Evolutionary conservation across 345 rosid genomes (phyloP).

Genomic region (Crucihimalaya himalaica): DNA sequence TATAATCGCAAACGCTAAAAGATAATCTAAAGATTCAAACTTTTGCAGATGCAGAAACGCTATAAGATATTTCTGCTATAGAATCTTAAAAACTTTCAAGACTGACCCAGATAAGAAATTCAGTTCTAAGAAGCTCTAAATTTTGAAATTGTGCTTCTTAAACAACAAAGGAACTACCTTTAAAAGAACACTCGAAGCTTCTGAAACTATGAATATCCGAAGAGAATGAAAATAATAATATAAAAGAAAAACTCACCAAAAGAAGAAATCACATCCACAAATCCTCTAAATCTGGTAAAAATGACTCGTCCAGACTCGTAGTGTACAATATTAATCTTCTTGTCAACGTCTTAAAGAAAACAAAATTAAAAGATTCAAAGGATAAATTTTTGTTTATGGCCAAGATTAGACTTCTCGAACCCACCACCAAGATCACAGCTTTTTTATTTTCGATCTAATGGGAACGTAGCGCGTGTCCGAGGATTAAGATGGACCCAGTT

Average conservation of each 20-base stretch:
- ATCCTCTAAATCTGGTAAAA: constrained; percentile 12
- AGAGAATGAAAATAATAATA: not conserved
- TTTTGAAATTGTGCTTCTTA: not conserved
- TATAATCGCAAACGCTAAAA: constrained; percentile 3
- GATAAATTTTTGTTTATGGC: constrained; percentile 17
- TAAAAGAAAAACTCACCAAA: constrained; percentile 11
- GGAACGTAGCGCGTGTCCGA: constrained; percentile 39
- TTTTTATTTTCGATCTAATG: constrained; percentile 4
- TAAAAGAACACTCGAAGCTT: constrained; percentile 23
- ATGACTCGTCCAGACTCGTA: constrained; percentile 19
- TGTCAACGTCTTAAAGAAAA: constrained; percentile 22
- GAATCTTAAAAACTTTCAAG: constrained; percentile 14
- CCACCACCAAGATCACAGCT: constrained; percentile 37
- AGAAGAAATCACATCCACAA: constrained; percentile 26
- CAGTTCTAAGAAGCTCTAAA: not conserved
- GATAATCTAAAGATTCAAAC: constrained; percentile 7
- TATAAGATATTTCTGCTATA: not conserved
- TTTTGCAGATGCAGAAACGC: constrained; percentile 23
- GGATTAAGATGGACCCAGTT: constrained; percentile 32
- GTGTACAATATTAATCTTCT: constrained; percentile 33
- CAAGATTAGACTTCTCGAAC: constrained; percentile 24
- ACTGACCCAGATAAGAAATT: not conserved
- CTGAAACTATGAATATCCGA: constrained; percentile 22
- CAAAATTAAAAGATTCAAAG: not conserved
- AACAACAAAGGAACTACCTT: constrained; percentile 27